These are phyloP conservation scores for Teratosphaeria destructans DNA, from an alignment of 2,329 filamentous ascomycete species.

Conservation along the genomic window DNA sequence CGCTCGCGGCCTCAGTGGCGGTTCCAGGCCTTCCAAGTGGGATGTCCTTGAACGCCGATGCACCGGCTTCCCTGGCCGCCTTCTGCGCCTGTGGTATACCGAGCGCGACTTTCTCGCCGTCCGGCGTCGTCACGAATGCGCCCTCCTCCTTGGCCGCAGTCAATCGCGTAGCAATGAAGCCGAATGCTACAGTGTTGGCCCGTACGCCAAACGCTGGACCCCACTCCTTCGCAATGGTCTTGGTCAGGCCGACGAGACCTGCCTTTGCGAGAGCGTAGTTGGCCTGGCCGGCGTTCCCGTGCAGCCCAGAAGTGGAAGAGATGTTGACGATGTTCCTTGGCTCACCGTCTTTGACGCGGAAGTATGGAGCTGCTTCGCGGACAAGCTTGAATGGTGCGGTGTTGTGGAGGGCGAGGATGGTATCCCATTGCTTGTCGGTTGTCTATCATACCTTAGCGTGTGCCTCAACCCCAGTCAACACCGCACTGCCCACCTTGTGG, in stretches of 20 bases:
- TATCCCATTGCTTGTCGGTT: constrained; percentile 85
- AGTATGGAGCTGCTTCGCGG: constrained; percentile 71
- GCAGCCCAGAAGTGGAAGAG: constrained; percentile 66
- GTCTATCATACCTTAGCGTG: constrained; percentile 38
- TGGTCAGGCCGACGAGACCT: constrained; percentile 70
- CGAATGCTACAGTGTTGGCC: constrained; percentile 76
- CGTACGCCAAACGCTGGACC: constrained; percentile 73
- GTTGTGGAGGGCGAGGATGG: constrained; percentile 71
- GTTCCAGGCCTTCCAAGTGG: constrained; percentile 66
- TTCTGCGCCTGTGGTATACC: constrained; percentile 59
- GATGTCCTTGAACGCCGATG: constrained; percentile 50
- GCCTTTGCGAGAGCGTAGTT: constrained; percentile 85
- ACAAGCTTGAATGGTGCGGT: constrained; percentile 80
- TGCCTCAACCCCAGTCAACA: neutral
- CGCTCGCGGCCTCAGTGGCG: constrained; percentile 68
- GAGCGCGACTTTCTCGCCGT: constrained; percentile 63
- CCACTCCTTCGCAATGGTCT: constrained; percentile 88
- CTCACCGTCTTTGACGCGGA: constrained; percentile 75
- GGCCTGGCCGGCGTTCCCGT: constrained; percentile 83
- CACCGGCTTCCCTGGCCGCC: constrained; percentile 31
- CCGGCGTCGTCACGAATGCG: constrained; percentile 64
- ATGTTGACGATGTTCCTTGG: constrained; percentile 75
- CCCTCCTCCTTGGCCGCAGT: constrained; percentile 79
- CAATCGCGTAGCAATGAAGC: constrained; percentile 67
- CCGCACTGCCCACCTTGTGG: constrained; percentile 50